Conservation (phyloP, 1,139 yeast species). For the Lodderomyces parapsilosis region DNA sequence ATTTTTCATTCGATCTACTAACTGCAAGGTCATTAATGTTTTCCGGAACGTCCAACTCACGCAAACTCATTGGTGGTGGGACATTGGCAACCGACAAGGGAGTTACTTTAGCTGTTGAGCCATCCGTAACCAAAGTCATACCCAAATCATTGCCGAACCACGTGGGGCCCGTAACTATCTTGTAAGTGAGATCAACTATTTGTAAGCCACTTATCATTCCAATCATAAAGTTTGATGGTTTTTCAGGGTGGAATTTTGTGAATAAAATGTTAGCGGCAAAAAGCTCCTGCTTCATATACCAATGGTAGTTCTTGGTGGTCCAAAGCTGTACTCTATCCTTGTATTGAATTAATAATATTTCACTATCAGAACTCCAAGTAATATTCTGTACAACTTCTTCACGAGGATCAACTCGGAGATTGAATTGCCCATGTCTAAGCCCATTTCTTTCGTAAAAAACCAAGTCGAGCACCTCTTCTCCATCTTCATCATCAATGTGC, state of each 20-base stretch:
- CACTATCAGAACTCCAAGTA: constrained; percentile 83
- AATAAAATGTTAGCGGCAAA: constrained; percentile 39
- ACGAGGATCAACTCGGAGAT: constrained; percentile 56
- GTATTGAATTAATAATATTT: constrained; percentile 68
- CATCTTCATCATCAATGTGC: constrained; percentile 36
- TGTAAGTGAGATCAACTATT: constrained; percentile 68
- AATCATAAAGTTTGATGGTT: constrained; percentile 70
- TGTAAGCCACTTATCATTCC: constrained; percentile 53
- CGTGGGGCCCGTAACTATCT: constrained; percentile 67
- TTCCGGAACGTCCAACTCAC: constrained; percentile 54
- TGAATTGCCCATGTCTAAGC: constrained; percentile 83
- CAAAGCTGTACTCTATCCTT: constrained; percentile 71
- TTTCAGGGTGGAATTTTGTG: constrained; percentile 86
- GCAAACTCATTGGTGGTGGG: constrained; percentile 89
- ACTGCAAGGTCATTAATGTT: constrained; percentile 67
- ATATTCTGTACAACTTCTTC: constrained; percentile 50
- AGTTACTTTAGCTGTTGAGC: constrained; percentile 67
- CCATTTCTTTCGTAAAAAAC: constrained; percentile 94
- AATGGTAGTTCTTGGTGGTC: constrained; percentile 91
- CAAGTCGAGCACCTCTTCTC: constrained; percentile 51
- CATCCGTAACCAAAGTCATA: constrained; percentile 79
- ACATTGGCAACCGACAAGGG: constrained; percentile 85
- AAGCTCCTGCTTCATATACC: constrained; percentile 89
- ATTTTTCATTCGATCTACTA: constrained; percentile 54
- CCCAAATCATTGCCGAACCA: constrained; percentile 71